Percentiles rank a stretch among this genome's conserved stretches.
Evolutionary conservation across 2,329 filamentous ascomycete genomes (phyloP).

Genomic region (Cercospora sp.): DNA sequence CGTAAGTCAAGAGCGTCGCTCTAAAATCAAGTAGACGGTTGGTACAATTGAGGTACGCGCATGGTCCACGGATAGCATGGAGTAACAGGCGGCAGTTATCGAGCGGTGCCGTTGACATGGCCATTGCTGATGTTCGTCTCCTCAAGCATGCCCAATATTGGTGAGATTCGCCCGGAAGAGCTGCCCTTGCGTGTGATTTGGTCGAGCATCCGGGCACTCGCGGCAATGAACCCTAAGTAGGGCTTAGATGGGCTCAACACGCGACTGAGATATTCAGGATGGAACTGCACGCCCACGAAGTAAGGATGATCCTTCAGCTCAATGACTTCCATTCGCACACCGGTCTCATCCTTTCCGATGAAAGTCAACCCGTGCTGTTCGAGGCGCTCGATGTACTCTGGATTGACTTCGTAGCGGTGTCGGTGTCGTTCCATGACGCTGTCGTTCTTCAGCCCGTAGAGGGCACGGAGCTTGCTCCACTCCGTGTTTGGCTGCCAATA

Average conservation of each 20-base stretch:
- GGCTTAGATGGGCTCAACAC: constrained; percentile 73
- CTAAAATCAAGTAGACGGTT: neutral
- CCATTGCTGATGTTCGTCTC: constrained; percentile 8
- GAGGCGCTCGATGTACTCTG: constrained; percentile 68
- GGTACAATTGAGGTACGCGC: neutral
- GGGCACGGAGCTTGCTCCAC: constrained; percentile 73
- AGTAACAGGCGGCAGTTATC: neutral
- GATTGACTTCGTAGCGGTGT: constrained; percentile 90
- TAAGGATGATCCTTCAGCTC: constrained; percentile 82
- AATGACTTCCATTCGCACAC: constrained; percentile 78
- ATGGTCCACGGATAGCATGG: neutral
- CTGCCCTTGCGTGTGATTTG: constrained; percentile 41
- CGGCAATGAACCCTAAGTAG: constrained; percentile 83
- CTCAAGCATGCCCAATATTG: constrained; percentile 19
- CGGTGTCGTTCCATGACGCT: constrained; percentile 71
- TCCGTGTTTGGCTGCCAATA: constrained; percentile 74
- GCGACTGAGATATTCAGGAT: constrained; percentile 80
- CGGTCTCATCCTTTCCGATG: constrained; percentile 76
- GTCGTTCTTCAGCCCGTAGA: constrained; percentile 62
- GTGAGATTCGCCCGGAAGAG: constrained; percentile 22
- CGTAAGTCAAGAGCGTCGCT: neutral
- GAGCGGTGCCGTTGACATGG: neutral
- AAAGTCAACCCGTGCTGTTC: constrained; percentile 71
- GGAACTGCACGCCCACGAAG: constrained; percentile 84
- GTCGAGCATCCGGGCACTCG: constrained; percentile 67